Percentiles rank a stretch among this genome's conserved stretches.
Evolutionary conservation across 2,329 filamentous ascomycete genomes (phyloP).

Genomic region (Talaromyces funiculosus): DNA sequence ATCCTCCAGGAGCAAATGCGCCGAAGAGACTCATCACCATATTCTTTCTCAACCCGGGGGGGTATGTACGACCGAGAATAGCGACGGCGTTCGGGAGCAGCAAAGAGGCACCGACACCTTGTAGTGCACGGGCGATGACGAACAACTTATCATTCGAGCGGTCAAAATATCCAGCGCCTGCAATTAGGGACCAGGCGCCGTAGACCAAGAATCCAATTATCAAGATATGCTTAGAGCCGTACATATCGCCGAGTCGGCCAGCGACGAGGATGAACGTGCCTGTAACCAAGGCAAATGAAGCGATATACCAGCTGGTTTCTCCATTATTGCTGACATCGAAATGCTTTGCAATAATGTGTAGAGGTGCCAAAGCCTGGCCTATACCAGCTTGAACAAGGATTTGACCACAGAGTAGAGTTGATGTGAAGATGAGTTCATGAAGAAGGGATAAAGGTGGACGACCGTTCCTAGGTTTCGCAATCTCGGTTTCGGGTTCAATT

Average conservation of each 20-base stretch:
- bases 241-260: conserved; percentile 47
- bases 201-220: conserved; percentile 49
- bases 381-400: no score
- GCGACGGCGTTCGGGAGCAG: neutral
- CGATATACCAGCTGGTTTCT: neutral
- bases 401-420: no score
- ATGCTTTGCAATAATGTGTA: neutral
- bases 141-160: neutral
- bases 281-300: conserved; percentile 25
- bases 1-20: neutral
- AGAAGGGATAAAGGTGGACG: no score
- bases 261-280: conserved; percentile 48
- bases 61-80: neutral
- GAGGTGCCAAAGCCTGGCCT: no score
- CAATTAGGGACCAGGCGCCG: neutral
- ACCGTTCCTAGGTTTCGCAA: no score
- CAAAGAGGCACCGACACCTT: neutral
- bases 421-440: no score
- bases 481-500: no score
- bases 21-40: neutral
- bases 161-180: neutral
- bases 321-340: neutral
- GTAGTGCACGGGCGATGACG: neutral
- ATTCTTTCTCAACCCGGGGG: neutral
- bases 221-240: conserved; percentile 47